Percentiles rank a stretch among this genome's conserved stretches.
These are phyloP conservation scores for Verticillium nubilum DNA, from an alignment of 2,329 filamentous ascomycete genomes.

Conservation along the genomic window DNA sequence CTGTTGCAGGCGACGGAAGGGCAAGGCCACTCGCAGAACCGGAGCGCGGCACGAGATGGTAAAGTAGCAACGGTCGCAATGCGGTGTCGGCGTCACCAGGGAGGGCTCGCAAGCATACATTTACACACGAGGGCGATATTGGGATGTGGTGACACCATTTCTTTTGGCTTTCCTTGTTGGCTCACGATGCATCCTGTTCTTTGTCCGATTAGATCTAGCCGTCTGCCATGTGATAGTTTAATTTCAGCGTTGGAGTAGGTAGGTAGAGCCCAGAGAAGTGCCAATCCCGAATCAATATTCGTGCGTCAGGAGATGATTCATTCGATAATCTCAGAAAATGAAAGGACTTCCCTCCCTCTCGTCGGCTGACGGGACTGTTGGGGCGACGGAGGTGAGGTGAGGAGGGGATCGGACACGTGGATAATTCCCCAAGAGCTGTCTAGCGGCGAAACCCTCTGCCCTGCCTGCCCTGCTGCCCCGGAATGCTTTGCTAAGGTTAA, in stretches of 20 bases:
- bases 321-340: not conserved
- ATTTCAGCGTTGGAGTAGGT: too few relatives aligned
- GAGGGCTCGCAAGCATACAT: not conserved
- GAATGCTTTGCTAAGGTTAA: not conserved
- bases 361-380: not conserved
- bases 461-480: not conserved
- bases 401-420: not conserved
- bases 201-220: too few relatives aligned
- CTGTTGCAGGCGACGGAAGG: not conserved
- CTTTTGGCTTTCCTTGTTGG: not conserved
- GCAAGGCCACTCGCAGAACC: not conserved
- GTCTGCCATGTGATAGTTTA: too few relatives aligned
- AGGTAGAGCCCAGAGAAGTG: too few relatives aligned
- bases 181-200: not conserved
- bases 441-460: conserved; percentile 1
- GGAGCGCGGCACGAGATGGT: not conserved
- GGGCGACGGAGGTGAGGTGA: too few relatives aligned
- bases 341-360: not conserved
- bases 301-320: not conserved
- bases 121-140: not conserved
- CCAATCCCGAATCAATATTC: too few relatives aligned
- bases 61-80: not conserved
- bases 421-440: not conserved
- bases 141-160: not conserved
- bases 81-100: not conserved